Evolutionary conservation across 2,329 filamentous ascomycete species (phyloP).

Genomic region (Aschersonia sp.): DNA sequence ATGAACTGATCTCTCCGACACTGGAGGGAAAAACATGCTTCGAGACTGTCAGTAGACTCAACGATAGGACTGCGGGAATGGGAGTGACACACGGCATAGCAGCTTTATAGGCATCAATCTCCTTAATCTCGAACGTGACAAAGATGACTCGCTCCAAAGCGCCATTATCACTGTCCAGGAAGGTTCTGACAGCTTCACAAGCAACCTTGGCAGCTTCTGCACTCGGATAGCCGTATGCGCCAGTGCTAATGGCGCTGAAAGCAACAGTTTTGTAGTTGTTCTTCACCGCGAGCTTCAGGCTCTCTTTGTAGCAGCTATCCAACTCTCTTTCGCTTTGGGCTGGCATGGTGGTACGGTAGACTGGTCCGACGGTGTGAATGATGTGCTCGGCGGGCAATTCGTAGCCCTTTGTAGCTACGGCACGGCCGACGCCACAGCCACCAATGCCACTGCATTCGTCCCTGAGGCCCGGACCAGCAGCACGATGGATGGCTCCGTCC

Average conservation of each 20-base stretch:
- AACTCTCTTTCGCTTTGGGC: slow-evolving; percentile 33
- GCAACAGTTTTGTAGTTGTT: slow-evolving; percentile 58
- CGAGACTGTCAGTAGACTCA: not conserved
- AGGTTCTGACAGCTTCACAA: slow-evolving; percentile 40
- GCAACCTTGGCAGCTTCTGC: slow-evolving; percentile 59
- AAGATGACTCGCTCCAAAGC: slow-evolving; percentile 63
- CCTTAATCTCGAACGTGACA: slow-evolving; percentile 69
- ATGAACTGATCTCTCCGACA: too few species aligned
- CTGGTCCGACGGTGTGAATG: slow-evolving; percentile 82
- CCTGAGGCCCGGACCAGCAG: slow-evolving; percentile 56
- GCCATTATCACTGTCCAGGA: slow-evolving; percentile 32
- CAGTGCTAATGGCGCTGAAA: slow-evolving; percentile 77
- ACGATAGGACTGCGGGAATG: not conserved
- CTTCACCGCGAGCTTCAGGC: slow-evolving; percentile 57
- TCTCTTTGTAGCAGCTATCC: slow-evolving; percentile 51
- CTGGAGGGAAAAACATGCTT: too few species aligned
- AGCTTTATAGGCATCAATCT: slow-evolving; percentile 57
- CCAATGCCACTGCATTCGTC: slow-evolving; percentile 56
- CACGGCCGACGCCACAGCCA: slow-evolving; percentile 63
- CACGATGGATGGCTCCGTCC: slow-evolving; percentile 73
- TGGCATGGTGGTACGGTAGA: slow-evolving; percentile 37
- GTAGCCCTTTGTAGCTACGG: slow-evolving; percentile 74
- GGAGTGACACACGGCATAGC: slow-evolving; percentile 47
- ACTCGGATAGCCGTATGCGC: slow-evolving; percentile 78
- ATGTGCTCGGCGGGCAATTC: slow-evolving; percentile 61